Evolutionary conservation across 2,329 filamentous ascomycete genomes (phyloP).

Genomic region (Penicillium griseofulvum): DNA sequence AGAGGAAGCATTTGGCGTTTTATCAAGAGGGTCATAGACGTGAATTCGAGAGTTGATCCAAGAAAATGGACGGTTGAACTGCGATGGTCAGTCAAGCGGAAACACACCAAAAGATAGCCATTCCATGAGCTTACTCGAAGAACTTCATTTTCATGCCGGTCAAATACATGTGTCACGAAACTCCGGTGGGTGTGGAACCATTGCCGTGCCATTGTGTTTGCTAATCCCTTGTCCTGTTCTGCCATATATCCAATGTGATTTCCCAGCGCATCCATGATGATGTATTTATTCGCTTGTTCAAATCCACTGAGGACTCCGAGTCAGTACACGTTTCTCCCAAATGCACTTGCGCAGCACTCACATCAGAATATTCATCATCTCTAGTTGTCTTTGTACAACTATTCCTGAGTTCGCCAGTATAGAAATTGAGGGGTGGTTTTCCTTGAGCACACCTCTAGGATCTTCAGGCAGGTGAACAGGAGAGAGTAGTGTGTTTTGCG

Average conservation of each 20-base stretch:
- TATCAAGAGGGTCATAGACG: conserved; percentile 54
- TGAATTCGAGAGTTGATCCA: conserved; percentile 61
- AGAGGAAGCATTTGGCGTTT: conserved; percentile 32
- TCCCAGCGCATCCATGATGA: conserved; percentile 63
- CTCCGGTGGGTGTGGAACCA: conserved; percentile 61
- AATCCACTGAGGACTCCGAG: conserved; percentile 52
- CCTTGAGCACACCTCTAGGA: conserved; percentile 57
- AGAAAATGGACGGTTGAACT: conserved; percentile 63
- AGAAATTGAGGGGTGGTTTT: conserved; percentile 56
- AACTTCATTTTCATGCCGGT: conserved; percentile 59
- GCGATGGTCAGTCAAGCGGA: conserved; percentile 8
- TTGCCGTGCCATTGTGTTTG: conserved; percentile 56
- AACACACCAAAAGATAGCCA: neutral
- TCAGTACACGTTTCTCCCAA: conserved; percentile 4
- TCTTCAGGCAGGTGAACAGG: conserved; percentile 63
- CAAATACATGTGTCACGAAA: conserved; percentile 66
- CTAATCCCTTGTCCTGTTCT: conserved; percentile 61
- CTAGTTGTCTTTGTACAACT: conserved; percentile 61
- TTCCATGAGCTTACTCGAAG: conserved; percentile 43
- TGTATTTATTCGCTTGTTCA: conserved; percentile 65
- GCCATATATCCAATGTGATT: conserved; percentile 64
- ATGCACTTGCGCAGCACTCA: conserved; percentile 22
- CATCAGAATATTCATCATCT: conserved; percentile 65
- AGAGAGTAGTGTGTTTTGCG: conserved; percentile 53
- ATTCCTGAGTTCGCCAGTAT: conserved; percentile 61